phyloP scores from a whole-genome alignment of 2,329 filamentous ascomycete species.

The Alternaria novae-zelandiae region DNA sequence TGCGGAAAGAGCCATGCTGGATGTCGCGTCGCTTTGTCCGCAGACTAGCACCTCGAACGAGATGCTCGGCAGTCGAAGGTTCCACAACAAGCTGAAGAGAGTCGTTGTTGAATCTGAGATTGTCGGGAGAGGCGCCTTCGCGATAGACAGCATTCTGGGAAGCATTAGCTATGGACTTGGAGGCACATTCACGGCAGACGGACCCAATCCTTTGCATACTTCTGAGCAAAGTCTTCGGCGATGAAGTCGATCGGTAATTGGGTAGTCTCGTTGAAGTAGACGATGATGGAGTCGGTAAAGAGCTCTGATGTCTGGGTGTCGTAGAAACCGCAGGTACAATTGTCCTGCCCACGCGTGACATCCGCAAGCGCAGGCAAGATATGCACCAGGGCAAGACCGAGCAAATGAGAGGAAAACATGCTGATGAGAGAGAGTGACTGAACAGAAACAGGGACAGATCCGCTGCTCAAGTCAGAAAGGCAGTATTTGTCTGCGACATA shows the following conservation, averaged over 20 bases:
- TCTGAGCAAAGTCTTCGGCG: constrained; percentile 51
- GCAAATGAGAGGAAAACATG: constrained; percentile 16
- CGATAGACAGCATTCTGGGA: constrained; percentile 49
- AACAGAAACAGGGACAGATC: constrained; percentile 7
- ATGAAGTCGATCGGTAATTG: constrained; percentile 47
- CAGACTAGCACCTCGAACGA: constrained; percentile 54
- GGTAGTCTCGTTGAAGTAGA: constrained; percentile 59
- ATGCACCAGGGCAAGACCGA: constrained; percentile 22
- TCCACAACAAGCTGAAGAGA: constrained; percentile 48
- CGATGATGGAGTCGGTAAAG: constrained; percentile 57
- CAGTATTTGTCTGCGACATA: constrained; percentile 6
- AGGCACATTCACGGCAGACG: background rate
- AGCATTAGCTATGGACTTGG: background rate
- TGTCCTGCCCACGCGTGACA: constrained; percentile 22
- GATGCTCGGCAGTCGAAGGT: constrained; percentile 43
- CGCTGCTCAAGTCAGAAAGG: constrained; percentile 1
- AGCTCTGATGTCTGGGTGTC: constrained; percentile 48
- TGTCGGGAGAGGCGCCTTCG: constrained; percentile 51
- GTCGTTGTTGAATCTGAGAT: constrained; percentile 47
- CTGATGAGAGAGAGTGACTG: constrained; percentile 17
- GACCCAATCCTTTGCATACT: constrained; percentile 55
- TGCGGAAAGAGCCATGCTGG: constrained; percentile 56
- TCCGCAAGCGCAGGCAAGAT: constrained; percentile 23
- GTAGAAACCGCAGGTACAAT: constrained; percentile 57
- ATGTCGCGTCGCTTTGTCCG: constrained; percentile 55